phyloP scores from a whole-genome alignment of 192 early-diverging fungal genomes.

The Gamsiella multidivaricata region DNA sequence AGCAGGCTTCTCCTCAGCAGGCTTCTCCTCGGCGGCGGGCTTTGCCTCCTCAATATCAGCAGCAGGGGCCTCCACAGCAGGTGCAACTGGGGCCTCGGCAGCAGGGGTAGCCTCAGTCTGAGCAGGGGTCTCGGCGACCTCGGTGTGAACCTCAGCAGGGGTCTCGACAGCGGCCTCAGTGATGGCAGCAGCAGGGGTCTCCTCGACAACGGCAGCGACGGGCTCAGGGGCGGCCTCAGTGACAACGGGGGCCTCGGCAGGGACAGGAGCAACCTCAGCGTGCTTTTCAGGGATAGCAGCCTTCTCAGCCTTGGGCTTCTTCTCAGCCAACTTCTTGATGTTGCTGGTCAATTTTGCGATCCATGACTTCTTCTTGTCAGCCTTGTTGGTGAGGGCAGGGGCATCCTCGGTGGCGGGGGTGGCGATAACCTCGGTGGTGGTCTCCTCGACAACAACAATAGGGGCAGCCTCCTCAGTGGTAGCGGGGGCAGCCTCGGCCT shows the following conservation, averaged over 20 bases:
- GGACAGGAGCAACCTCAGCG: slow-evolving; percentile 1
- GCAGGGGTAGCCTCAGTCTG: not conserved
- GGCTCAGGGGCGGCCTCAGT: not conserved
- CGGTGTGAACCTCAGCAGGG: not conserved
- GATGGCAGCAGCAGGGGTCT: not conserved
- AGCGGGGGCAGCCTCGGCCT: slow-evolving; percentile 21
- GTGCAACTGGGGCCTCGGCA: not conserved
- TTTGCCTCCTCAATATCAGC: slow-evolving; percentile 12
- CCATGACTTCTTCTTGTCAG: slow-evolving; percentile 52
- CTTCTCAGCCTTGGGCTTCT: slow-evolving; percentile 53
- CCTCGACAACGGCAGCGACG: slow-evolving; percentile 13
- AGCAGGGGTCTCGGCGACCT: slow-evolving; percentile 13
- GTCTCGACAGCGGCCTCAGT: slow-evolving; percentile 13
- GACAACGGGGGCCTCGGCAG: not conserved
- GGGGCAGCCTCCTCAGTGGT: slow-evolving; percentile 17
- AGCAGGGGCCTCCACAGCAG: slow-evolving; percentile 2
- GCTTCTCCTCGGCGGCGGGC: slow-evolving; percentile 30
- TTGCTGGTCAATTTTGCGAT: slow-evolving; percentile 46
- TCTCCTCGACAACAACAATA: slow-evolving; percentile 33
- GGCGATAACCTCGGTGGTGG: slow-evolving; percentile 27
- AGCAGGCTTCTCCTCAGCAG: slow-evolving; percentile 31
- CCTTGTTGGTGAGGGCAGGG: slow-evolving; percentile 12
- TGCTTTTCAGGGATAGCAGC: slow-evolving; percentile 15
- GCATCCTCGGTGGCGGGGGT: slow-evolving; percentile 34
- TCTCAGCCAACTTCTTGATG: slow-evolving; percentile 44